Evolutionary conservation across 106 monocot species (phyloP), one percentile per base, ranked within the genome.

Genomic region (Apostasia shenzhenica): DNA sequence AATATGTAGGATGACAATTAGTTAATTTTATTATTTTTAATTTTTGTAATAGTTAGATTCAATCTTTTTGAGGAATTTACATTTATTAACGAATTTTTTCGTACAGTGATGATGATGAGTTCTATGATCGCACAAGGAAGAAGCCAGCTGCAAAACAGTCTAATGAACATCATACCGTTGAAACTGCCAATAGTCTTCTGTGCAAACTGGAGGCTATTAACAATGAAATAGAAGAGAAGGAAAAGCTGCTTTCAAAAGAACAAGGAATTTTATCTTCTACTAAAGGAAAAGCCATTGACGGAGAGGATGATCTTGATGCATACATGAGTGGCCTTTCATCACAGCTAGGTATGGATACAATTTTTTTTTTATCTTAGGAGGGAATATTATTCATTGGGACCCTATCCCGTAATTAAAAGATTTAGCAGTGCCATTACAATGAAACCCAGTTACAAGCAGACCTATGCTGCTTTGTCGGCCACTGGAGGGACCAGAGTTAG

Each of bases 161-260:
- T 60, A 61, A 40, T 76, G 81, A 87, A 62, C 71, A 85, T 69
- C 75, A 76, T 47, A 57, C 85, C 47, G 85, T 90, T 67, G 99
- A 99, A 82, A 99, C 99, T 58, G 87, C 90, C 48, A 90, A 99
- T 74, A 73, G 83, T 59, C 99, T 99, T 79, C 93, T 93, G 49
- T 81, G 87, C 66, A 99, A 93, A 73, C 90, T 85, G 59, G 87
- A 90, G 39, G 38, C 55, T 44, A 85, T 99, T 44, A 60, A 72
- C 6, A 85, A 39, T 63, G 71, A 90, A 70, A 88, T 99, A 66
- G 93, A 90, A 72, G 81, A 79, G 63, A 99, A 82, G 78, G 76
- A 41, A 52, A 65, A 53, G 55, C 70, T 85, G 62, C 83, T 99
- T 68, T 14, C 51, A 54, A 72, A 79, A 41, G 93, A 93, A 78